phyloP scores from a whole-genome alignment of 805 yeast genomes.

The Cyberlindnera suaveolens region DNA sequence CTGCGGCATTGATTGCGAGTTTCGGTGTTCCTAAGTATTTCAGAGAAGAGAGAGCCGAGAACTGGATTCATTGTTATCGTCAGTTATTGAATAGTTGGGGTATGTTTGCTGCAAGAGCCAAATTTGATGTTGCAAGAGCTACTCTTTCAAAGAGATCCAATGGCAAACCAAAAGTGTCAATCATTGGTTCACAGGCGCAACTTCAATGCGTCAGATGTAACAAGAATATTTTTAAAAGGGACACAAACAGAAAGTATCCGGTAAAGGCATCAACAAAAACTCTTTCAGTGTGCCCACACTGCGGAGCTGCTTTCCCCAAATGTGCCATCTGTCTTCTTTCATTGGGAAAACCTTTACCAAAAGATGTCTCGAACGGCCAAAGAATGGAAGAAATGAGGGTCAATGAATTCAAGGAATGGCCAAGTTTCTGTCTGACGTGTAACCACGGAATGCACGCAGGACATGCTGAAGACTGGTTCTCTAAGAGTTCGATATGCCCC shows the following conservation, averaged over 20 bases:
- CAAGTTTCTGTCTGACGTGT: constrained; percentile 84
- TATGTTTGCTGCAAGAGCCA: constrained; percentile 70
- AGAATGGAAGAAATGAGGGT: constrained; percentile 14
- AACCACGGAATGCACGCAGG: constrained; percentile 93
- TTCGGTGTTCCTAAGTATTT: constrained; percentile 84
- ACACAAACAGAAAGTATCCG: constrained; percentile 10
- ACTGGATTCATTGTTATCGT: constrained; percentile 74
- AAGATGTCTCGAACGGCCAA: constrained; percentile 11
- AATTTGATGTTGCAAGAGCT: constrained; percentile 75
- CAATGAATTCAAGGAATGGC: constrained; percentile 64
- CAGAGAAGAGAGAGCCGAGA: constrained; percentile 61
- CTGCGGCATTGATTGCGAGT: constrained; percentile 76
- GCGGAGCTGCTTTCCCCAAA: constrained; percentile 82
- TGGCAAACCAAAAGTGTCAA: constrained; percentile 31
- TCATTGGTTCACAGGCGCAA: constrained; percentile 67
- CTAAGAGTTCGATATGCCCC: constrained; percentile 82
- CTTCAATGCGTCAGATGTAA: constrained; percentile 82
- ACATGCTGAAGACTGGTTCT: constrained; percentile 95
- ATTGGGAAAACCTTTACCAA: constrained; percentile 60
- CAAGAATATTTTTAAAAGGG: constrained; percentile 49
- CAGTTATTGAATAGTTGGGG: constrained; percentile 73
- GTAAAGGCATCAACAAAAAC: constrained; percentile 2
- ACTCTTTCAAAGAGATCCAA: constrained; percentile 50
- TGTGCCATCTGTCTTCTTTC: constrained; percentile 86
- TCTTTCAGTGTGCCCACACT: constrained; percentile 58